Evolutionary conservation across 192 early-diverging fungal species (phyloP), one percentile per base, ranked within the genome.

Genomic region (Mortierella alpina): DNA sequence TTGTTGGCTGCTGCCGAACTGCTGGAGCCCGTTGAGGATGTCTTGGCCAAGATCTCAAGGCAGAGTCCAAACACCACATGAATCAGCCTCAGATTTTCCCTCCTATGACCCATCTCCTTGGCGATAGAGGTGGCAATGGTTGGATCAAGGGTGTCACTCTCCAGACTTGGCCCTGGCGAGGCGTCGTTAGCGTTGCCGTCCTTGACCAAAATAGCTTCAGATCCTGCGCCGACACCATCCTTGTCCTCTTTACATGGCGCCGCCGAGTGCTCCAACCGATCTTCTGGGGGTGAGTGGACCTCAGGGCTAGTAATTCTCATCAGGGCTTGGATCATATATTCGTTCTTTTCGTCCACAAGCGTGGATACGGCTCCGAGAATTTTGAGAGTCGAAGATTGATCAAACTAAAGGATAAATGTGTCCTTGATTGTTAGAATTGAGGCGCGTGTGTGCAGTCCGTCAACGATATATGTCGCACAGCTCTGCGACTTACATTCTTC

Each of bases 11-110:
- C 31, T 20, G 57, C 59, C 4, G 57, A 57, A 13, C 12, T 50
- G 18, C 58, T 66, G 3, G 60, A 68, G 15, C 82, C 62, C 13
- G 73, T 66, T 42, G 73, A 78, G 9, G 77, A 84, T 42, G 83
- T 84, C 51, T 84, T 70, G 7, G 84, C 86, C 52, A 87, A 56
- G 18, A 85, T 84, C 65, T 94, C 91, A 8, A 92, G 76, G 64
- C 92, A 93, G 39, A 94, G 81, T 20, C 93, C 93, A 79, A 91
- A 88, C 23, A 95, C 71, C 14, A 93, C 89, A 69, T 86, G 90
- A 54, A 92, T 88, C 31, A 86, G 56, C 51, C 87, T 83, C 40
- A 82, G 59, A 31, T 84, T 45, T 0, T 74, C 54, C 47, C 66
- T 73, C 18, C 52, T 58, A 13, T 59, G 17, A n/a, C 63, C 52